Evolutionary conservation across 352 stramenopile genomes (phyloP), one percentile per base, ranked within the genome.

Genomic region (Phytopythium vexans): DNA sequence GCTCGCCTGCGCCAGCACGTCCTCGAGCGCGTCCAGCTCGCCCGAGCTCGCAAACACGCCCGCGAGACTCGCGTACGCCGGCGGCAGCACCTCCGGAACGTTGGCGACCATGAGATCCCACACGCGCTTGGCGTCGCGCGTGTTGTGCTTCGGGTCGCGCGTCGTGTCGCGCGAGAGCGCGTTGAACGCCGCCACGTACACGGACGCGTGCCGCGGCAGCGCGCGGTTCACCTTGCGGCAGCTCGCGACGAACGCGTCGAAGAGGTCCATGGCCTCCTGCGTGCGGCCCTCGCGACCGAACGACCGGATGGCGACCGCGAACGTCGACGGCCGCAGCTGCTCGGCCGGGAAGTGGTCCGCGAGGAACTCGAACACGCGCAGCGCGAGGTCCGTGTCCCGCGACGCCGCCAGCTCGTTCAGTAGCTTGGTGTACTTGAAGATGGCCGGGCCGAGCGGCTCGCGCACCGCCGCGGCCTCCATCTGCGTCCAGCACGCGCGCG

Each of bases 141-240:
- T 87, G 60, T 91, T 89, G 14, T 87, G 51, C 45, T 58, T 63
- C n/a, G 80, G 78, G 27, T 83, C 70, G 44, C 84, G 84, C 38
- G 75, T 52, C 12, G 62, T 70, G 44, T 92, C 82, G 15, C 84
- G 73, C 6, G 79, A 89, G 10, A 94, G 67, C n/a, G 84, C 84
- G 49, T 94, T 94, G 54, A 94, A 94, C 6, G 88, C 63, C 4
- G 84, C 72, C 8, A 92, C 62, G 49, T 92, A 94, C 52, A 92
- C 77, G 10, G 68, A 70, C 4, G 79, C 72, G 15, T 61, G 74
- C 1, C 64, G 66, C 3, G 70, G 77, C 52, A 81, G 51, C 8
- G 56, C 61, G 32, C 66, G 52, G 1, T 38, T 48, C 2, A 37
- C 39, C 6, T 58, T 62, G 3, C 66, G 53, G 34, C 74, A 77